phyloP scores from a whole-genome alignment of 768 basidiomycete genomes.

The Podaxis sp. region DNA sequence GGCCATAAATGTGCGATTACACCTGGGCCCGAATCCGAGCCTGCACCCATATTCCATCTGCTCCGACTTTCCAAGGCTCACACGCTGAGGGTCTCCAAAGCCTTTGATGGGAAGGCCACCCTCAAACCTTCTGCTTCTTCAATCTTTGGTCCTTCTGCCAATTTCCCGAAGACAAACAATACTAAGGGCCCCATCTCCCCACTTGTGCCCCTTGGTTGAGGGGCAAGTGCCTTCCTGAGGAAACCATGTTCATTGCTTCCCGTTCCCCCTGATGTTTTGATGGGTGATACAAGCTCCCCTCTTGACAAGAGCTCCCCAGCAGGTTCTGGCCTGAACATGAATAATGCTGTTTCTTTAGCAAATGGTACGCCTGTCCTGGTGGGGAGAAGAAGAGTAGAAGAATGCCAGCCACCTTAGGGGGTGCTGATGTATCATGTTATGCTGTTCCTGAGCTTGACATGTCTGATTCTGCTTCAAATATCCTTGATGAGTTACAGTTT shows the following conservation, averaged over 20 bases:
- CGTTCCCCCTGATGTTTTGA: background rate
- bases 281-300: background rate
- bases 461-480: constrained; percentile 73
- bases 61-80: constrained; percentile 47
- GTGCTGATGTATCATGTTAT: constrained; percentile 47
- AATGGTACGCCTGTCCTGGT: constrained; percentile 26
- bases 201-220: background rate
- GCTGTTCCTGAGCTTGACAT: constrained; percentile 46
- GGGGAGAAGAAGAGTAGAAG: constrained; percentile 57
- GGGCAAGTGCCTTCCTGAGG: constrained; percentile 9
- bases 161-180: background rate
- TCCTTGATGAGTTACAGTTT: constrained; percentile 71
- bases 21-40: constrained; percentile 58
- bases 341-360: background rate
- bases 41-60: constrained; percentile 57
- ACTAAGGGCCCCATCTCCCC: constrained; percentile 5
- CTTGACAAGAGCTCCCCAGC: background rate
- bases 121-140: constrained; percentile 3
- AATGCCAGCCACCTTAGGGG: constrained; percentile 68
- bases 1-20: constrained; percentile 55
- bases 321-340: background rate
- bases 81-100: constrained; percentile 11
- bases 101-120: constrained; percentile 3
- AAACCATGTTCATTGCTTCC: constrained; percentile 10
- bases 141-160: background rate